Conservation (phyloP, 2,329 filamentous ascomycete genomes). For the Phyllosticta capitalensis region DNA sequence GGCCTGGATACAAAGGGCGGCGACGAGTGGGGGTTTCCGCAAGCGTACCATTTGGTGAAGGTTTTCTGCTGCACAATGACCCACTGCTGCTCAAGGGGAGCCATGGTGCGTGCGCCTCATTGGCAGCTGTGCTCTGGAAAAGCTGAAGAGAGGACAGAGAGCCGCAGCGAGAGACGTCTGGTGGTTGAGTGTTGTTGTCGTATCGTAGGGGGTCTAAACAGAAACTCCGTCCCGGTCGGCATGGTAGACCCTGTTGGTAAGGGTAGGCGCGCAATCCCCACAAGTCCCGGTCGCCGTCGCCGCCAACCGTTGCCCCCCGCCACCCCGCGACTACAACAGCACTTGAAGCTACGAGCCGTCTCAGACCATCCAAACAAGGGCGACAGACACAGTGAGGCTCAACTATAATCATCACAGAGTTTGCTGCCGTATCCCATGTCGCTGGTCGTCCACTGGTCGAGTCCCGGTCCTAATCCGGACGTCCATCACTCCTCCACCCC, state of each 20-base stretch:
- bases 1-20: constrained; percentile 1
- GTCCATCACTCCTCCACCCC: background rate
- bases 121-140: constrained; percentile 3
- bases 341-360: background rate
- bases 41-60: constrained; percentile 84
- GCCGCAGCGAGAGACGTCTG: background rate
- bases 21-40: constrained; percentile 4
- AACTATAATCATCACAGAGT: background rate
- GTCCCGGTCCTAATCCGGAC: background rate
- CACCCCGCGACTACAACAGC: background rate
- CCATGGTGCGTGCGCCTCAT: constrained; percentile 21
- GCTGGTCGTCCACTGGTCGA: background rate
- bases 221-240: background rate
- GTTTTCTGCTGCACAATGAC: constrained; percentile 91
- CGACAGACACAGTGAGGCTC: background rate
- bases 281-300: background rate
- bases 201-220: constrained; percentile 4
- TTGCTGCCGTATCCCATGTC: background rate
- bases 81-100: constrained; percentile 52
- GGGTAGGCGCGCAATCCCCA: background rate
- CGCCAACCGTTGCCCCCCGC: background rate
- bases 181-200: constrained; percentile 4
- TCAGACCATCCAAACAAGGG: background rate
- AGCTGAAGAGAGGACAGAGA: background rate
- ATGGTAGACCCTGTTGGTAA: constrained; percentile 7